Evolutionary conservation across 768 basidiomycete genomes (phyloP).

Genomic region (Pleurotus platypus): DNA sequence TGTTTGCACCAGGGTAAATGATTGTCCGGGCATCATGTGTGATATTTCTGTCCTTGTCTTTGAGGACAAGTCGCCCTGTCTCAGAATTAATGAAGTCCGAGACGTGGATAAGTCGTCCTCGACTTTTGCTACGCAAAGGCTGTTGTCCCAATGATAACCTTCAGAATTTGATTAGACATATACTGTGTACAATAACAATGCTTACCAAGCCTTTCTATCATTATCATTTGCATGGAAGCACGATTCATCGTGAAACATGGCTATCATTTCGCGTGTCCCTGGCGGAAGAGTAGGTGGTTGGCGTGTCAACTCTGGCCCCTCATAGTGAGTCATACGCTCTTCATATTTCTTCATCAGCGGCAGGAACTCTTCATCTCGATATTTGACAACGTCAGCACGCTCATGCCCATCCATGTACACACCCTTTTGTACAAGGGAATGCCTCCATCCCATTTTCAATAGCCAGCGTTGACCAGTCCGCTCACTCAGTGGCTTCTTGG

Average conservation of each 20-base stretch:
- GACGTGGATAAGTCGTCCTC: slow-evolving; percentile 31
- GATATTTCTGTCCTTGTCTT: slow-evolving; percentile 19
- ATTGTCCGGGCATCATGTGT: slow-evolving; percentile 26
- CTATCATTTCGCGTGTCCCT: slow-evolving; percentile 22
- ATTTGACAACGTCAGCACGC: slow-evolving; percentile 28
- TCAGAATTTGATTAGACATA: too few species aligned
- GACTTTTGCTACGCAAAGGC: slow-evolving; percentile 26
- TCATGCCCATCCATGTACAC: slow-evolving; percentile 38
- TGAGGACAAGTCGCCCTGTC: slow-evolving; percentile 25
- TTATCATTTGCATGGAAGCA: slow-evolving; percentile 25
- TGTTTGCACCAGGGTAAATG: slow-evolving; percentile 31
- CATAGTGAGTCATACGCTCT: slow-evolving; percentile 16
- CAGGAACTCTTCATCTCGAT: slow-evolving; percentile 24
- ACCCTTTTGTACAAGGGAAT: slow-evolving; percentile 24
- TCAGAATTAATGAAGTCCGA: slow-evolving; percentile 36
- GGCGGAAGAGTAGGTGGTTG: slow-evolving; percentile 16
- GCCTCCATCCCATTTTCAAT: slow-evolving; percentile 25
- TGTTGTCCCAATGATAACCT: slow-evolving; percentile 20
- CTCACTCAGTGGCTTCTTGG: slow-evolving; percentile 18
- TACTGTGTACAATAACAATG: not conserved
- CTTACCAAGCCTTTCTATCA: not conserved
- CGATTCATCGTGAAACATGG: slow-evolving; percentile 27
- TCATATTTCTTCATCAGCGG: slow-evolving; percentile 21
- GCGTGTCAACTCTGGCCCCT: slow-evolving; percentile 15
- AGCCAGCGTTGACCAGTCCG: slow-evolving; percentile 37